Conservation (phyloP, 176 grass and related monocot species). For the Zoysia japonica region DNA sequence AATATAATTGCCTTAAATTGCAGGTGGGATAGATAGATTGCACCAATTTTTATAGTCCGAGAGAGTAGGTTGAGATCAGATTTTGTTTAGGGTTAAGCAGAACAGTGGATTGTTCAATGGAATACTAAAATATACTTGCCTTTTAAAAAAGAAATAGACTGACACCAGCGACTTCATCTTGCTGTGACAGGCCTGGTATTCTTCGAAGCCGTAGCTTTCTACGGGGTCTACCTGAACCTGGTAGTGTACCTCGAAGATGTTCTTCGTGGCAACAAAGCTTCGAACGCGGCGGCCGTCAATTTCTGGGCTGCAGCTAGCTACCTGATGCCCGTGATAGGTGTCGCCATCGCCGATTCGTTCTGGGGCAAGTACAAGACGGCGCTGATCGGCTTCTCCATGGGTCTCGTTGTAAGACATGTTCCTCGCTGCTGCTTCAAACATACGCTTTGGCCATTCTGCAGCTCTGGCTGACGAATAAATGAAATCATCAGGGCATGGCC, state of each 20-base stretch:
- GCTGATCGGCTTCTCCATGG: constrained; percentile 38
- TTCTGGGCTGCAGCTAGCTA: constrained; percentile 56
- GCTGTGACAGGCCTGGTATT: constrained; percentile 54
- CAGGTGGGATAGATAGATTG: no score
- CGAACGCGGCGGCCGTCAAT: constrained; percentile 63
- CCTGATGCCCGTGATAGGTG: constrained; percentile 59
- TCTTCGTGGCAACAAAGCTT: constrained; percentile 60
- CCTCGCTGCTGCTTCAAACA: neutral
- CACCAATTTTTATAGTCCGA: no score
- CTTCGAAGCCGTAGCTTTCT: constrained; percentile 59
- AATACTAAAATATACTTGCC: neutral
- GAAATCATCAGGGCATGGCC: constrained; percentile 13
- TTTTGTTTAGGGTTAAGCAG: neutral
- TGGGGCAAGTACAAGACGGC: constrained; percentile 67
- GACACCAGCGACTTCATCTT: neutral
- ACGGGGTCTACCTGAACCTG: constrained; percentile 59
- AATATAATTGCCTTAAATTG: no score
- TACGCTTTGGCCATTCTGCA: neutral
- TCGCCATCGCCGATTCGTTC: constrained; percentile 57
- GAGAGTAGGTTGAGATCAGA: no score
- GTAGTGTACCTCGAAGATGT: constrained; percentile 69
- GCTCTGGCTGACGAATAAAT: constrained; percentile 19
- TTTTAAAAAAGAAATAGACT: neutral
- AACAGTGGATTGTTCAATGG: neutral
- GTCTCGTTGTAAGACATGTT: constrained; percentile 46